Conservation (phyloP, 352 stramenopile genomes). For the Phytophthora ohioensis region DNA sequence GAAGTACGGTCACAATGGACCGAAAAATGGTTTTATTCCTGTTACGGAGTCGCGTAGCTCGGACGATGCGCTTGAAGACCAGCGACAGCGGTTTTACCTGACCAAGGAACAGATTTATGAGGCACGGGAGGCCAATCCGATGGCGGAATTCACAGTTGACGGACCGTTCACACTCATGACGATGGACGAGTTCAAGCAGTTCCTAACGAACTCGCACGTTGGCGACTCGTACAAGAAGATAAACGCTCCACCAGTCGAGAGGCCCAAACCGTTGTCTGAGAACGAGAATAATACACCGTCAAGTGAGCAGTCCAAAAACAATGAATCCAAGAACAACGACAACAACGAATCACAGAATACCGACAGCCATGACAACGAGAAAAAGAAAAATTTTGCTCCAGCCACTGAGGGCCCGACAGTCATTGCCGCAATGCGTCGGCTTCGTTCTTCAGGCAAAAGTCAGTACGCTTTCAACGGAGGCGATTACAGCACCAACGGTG, state of each 20-base stretch:
- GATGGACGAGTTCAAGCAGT: conserved; percentile 57
- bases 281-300: conserved; percentile 19
- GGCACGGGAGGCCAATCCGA: conserved; percentile 44
- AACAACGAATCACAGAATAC: conserved; percentile 10
- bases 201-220: conserved; percentile 49
- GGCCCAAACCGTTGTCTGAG: conserved; percentile 22
- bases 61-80: conserved; percentile 50
- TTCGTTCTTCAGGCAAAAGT: conserved; percentile 27
- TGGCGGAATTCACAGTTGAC: conserved; percentile 53
- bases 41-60: conserved; percentile 44
- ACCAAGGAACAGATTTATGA: conserved; percentile 52
- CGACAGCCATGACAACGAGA: conserved; percentile 8
- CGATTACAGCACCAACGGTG: conserved; percentile 27
- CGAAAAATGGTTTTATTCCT: conserved; percentile 48
- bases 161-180: conserved; percentile 67
- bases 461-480: conserved; percentile 22
- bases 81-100: conserved; percentile 55
- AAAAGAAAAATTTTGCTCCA: conserved; percentile 15
- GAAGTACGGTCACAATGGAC: conserved; percentile 38
- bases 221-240: conserved; percentile 17
- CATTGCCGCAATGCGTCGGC: conserved; percentile 14
- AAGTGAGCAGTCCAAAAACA: conserved; percentile 10
- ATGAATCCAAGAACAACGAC: conserved; percentile 12
- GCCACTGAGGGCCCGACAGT: conserved; percentile 12
- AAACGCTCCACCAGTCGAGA: not conserved